These are phyloP conservation scores for Albugo candida DNA, from an alignment of 352 stramenopile species.

Conservation along the genomic window DNA sequence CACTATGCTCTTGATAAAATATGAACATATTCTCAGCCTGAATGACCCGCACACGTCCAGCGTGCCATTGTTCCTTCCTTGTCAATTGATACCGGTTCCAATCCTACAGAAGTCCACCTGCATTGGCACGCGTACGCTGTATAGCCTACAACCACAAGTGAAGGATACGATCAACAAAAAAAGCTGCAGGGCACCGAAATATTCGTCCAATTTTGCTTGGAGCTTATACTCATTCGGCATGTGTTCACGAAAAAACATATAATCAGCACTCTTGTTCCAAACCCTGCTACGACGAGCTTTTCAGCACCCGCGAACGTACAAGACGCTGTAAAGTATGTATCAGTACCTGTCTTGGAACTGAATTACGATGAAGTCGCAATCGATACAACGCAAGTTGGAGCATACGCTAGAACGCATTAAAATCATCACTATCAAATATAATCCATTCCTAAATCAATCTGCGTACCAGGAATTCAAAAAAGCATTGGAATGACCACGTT, in stretches of 20 bases:
- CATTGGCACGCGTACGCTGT: constrained; percentile 63
- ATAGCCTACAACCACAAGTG: constrained; percentile 12
- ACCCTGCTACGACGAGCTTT: constrained; percentile 14
- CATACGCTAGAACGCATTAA: constrained; percentile 18
- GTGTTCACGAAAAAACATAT: constrained; percentile 77
- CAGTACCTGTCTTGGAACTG: constrained; percentile 46
- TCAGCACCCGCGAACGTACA: background rate
- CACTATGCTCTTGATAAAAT: constrained; percentile 11
- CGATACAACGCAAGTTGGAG: constrained; percentile 57
- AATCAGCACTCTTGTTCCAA: constrained; percentile 46
- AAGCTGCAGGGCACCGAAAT: constrained; percentile 13
- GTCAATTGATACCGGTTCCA: too few relatives aligned
- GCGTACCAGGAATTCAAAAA: constrained; percentile 28
- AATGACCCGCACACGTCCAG: too few relatives aligned
- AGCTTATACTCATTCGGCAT: constrained; percentile 50
- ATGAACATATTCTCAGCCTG: constrained; percentile 24
- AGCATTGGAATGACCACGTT: constrained; percentile 34
- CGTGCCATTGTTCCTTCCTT: too few relatives aligned
- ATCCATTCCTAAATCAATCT: background rate
- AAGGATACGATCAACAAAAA: background rate
- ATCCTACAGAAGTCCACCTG: constrained; percentile 44
- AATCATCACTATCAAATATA: background rate
- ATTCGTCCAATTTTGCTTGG: constrained; percentile 33
- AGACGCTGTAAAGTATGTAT: constrained; percentile 1
- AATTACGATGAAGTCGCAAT: constrained; percentile 64